Evolutionary conservation across 2,329 filamentous ascomycete species (phyloP), one percentile per base, ranked within the genome.

Genomic region (Clarireedia monteithiana): DNA sequence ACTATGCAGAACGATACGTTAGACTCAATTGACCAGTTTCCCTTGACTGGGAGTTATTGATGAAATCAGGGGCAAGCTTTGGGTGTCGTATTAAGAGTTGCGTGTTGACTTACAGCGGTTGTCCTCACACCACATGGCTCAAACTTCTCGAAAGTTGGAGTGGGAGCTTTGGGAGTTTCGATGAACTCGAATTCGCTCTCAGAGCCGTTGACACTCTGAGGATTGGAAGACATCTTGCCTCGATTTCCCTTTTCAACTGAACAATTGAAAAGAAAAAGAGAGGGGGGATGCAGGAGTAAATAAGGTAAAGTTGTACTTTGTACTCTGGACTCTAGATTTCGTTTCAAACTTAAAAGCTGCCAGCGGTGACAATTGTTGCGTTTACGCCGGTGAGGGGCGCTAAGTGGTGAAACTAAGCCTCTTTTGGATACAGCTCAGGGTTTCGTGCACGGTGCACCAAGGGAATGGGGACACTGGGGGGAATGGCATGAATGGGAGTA

Each of bases 101-200:
- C 44, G n/a, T 30, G 20, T 34, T 53, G 49, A 70, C 77, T 67
- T 70, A 82, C 79, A 64, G 73, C 74, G 27, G 78, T 80, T 36
- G 77, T 81, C 66, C 71, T 74, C 46, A 82, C 79, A 68, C 79
- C 79, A 65, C 77, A 81, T 12, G 78, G 75, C 65, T 77, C 75
- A 59, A 72, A 69, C 72, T 77, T 77, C 68, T 79, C 74, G 62
- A 77, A 75, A 60, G 73, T 74, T 52, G 75, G 72, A 56, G 73
- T 70, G 48, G 74, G 70, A 63, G 76, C 76, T 66, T 75, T 76
- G 36, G 79, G 79, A 66, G 79, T 82, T 64, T 79, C 73, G 67
- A 81, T 79, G 70, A 85, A 88, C 71, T 87, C 83, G 69, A 88
- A 86, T 62, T 76, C 73, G 63, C 74, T 74, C 71, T 77, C 75